phyloP scores from a whole-genome alignment of 306 rosid genomes.

The Dryas alaskensis region DNA sequence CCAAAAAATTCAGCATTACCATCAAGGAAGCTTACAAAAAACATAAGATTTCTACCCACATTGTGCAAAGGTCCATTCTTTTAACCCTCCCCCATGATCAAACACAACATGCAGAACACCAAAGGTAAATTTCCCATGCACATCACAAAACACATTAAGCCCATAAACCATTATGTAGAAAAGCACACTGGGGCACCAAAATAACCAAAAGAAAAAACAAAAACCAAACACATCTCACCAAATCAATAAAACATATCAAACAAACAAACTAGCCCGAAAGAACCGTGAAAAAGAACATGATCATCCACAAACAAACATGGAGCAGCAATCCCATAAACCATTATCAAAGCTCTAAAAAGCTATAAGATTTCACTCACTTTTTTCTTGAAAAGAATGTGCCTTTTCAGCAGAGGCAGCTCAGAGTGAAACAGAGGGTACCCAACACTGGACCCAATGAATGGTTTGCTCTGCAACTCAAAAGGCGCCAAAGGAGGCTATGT shows the following conservation, averaged over 20 bases:
- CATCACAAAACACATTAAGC: constrained; percentile 17
- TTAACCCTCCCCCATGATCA: constrained; percentile 33
- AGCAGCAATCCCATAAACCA: constrained; percentile 9
- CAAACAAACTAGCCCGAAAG: background rate
- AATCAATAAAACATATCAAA: background rate
- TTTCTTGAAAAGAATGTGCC: background rate
- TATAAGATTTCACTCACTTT: background rate
- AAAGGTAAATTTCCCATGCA: constrained; percentile 27
- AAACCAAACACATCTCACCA: background rate
- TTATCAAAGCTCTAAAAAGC: background rate
- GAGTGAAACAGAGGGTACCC: constrained; percentile 10
- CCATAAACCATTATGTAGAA: background rate
- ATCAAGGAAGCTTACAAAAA: constrained; percentile 16
- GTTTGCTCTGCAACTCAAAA: constrained; percentile 1
- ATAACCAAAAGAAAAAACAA: background rate
- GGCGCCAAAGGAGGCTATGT: background rate
- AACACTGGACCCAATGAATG: background rate
- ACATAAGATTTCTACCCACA: constrained; percentile 40
- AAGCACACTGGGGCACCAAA: constrained; percentile 1
- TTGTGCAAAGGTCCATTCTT: constrained; percentile 33
- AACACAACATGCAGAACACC: constrained; percentile 40
- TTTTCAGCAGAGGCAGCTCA: background rate
- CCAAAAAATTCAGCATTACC: background rate
- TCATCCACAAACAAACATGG: constrained; percentile 6
- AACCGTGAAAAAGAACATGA: constrained; percentile 6